Percentiles rank a stretch among this genome's conserved stretches.
phyloP scores from a whole-genome alignment of 169 alveolate species.

The Eimeria sp. region DNA sequence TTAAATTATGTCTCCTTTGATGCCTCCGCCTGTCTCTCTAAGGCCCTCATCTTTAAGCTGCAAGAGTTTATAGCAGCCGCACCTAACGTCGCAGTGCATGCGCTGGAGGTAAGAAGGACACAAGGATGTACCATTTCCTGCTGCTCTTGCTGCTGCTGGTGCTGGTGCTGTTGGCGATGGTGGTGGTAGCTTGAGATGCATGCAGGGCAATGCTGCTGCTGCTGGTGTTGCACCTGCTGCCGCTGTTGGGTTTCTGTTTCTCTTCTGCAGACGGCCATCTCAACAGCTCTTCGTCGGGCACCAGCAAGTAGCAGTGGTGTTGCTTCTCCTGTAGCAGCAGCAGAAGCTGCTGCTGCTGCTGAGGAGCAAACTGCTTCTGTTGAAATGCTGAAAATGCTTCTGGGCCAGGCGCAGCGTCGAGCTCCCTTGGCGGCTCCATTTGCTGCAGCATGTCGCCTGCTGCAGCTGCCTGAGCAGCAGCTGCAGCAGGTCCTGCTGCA shows the following conservation, averaged over 20 bases:
- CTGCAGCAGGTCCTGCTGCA: no score
- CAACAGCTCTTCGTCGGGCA: not conserved
- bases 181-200: not conserved
- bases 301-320: not conserved
- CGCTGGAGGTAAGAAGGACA: not conserved
- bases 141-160: no score
- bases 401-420: not conserved
- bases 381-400: not conserved
- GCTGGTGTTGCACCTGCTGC: not conserved
- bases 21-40: not conserved
- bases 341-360: no score
- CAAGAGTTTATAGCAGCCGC: not conserved
- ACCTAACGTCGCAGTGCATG: not conserved
- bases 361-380: not conserved
- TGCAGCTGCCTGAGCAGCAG: not conserved
- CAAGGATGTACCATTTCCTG: no score
- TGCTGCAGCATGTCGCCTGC: slow-evolving; percentile 32
- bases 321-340: not conserved
- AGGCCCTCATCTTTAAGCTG: not conserved
- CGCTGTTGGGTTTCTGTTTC: no score
- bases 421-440: slow-evolving; percentile 10
- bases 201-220: not conserved
- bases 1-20: not conserved
- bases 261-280: slow-evolving; percentile 12
- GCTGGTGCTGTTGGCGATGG: no score